Conservation (phyloP, 768 basidiomycete species). For the Naganishia antarctica region DNA sequence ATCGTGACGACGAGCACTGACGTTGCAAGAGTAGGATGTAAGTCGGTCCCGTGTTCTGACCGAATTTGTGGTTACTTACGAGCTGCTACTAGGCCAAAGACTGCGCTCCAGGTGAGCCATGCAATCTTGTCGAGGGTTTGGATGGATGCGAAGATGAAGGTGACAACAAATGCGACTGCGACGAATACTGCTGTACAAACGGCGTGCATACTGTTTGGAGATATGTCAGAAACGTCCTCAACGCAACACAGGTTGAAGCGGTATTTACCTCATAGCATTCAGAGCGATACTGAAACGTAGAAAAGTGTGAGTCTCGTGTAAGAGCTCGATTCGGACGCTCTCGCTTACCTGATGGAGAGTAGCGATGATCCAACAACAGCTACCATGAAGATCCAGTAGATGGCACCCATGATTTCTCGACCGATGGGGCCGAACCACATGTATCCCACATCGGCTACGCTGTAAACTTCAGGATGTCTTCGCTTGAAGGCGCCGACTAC, state of each 20-base stretch:
- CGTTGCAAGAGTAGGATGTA: neutral
- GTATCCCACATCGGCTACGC: conserved; percentile 32
- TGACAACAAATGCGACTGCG: conserved; percentile 41
- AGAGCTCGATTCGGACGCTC: neutral
- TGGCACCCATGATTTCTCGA: conserved; percentile 35
- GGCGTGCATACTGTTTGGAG: conserved; percentile 46
- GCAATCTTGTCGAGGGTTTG: conserved; percentile 45
- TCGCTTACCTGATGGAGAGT: conserved; percentile 34
- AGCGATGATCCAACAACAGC: conserved; percentile 42
- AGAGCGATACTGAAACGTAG: neutral
- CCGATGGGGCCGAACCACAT: conserved; percentile 35
- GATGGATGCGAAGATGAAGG: conserved; percentile 35
- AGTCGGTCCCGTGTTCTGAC: neutral
- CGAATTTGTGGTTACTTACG: neutral
- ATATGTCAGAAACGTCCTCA: conserved; percentile 27
- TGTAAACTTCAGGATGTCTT: conserved; percentile 40
- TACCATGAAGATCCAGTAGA: conserved; percentile 35
- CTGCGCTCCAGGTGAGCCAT: conserved; percentile 41
- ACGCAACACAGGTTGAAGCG: neutral
- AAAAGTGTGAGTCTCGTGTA: neutral
- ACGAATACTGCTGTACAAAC: conserved; percentile 50
- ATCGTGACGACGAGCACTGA: conserved; percentile 37
- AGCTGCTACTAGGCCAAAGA: conserved; percentile 32
- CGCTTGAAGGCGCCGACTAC: conserved; percentile 35
- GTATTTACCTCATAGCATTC: conserved; percentile 19